These are phyloP conservation scores for Croton laevigatus DNA, from an alignment of 441 rosid genomes.

Conservation along the genomic window DNA sequence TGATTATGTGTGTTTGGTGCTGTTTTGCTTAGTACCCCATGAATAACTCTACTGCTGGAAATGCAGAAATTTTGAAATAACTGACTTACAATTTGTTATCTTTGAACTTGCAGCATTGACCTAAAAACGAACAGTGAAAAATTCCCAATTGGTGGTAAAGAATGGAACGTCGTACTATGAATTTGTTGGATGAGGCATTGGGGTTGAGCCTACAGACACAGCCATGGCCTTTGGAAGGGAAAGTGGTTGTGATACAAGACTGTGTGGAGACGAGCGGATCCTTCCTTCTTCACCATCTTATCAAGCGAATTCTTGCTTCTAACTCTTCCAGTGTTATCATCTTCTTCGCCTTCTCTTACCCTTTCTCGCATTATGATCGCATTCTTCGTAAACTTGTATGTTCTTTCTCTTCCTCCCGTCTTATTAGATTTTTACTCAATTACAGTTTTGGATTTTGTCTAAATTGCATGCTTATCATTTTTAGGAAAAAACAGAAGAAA, in stretches of 20 bases:
- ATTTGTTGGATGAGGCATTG: slow-evolving; percentile 66
- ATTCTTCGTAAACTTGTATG: slow-evolving; percentile 80
- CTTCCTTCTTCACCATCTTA: slow-evolving; percentile 71
- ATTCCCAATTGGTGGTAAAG: background rate
- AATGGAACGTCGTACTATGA: slow-evolving; percentile 39
- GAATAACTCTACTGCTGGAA: too few species aligned
- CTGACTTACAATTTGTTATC: too few species aligned
- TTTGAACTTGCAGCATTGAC: too few species aligned
- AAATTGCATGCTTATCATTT: too few species aligned
- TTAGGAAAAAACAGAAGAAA: too few species aligned
- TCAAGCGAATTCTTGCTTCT: slow-evolving; percentile 62
- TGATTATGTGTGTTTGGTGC: too few species aligned
- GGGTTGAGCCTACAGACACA: slow-evolving; percentile 43
- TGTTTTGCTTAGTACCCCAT: too few species aligned
- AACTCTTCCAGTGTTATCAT: slow-evolving; percentile 46
- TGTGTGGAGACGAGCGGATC: slow-evolving; percentile 78
- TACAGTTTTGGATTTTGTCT: too few species aligned
- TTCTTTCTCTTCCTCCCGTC: background rate
- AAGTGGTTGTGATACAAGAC: slow-evolving; percentile 60
- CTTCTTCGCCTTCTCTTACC: slow-evolving; percentile 68
- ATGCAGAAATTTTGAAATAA: too few species aligned
- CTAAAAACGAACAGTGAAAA: too few species aligned
- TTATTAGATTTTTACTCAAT: background rate
- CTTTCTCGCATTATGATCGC: slow-evolving; percentile 91
- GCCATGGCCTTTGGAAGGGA: slow-evolving; percentile 47